Conservation (phyloP, 768 basidiomycete genomes). For the Russula emetica region DNA sequence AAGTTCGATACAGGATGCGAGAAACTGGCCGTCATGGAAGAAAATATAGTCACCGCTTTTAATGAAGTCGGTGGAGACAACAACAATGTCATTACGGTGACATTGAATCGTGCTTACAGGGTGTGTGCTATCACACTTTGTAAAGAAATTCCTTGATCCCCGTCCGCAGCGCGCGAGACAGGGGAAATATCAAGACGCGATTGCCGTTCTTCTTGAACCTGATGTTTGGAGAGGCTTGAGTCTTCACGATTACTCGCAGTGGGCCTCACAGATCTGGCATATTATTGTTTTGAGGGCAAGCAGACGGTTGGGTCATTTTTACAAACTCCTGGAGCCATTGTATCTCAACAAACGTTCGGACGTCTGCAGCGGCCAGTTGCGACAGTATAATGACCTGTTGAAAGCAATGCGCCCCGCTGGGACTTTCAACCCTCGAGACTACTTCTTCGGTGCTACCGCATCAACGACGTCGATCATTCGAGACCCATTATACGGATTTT, state of each 20-base stretch:
- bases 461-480: slow-evolving; percentile 38
- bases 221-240: slow-evolving; percentile 65
- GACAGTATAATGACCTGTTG: slow-evolving; percentile 62
- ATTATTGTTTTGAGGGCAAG: slow-evolving; percentile 62
- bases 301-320: slow-evolving; percentile 47
- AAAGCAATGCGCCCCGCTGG: slow-evolving; percentile 56
- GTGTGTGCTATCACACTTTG: slow-evolving; percentile 35
- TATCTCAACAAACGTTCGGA: slow-evolving; percentile 5
- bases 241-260: slow-evolving; percentile 60
- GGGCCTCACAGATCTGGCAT: slow-evolving; percentile 78
- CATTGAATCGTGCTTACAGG: slow-evolving; percentile 64
- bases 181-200: slow-evolving; percentile 58
- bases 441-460: slow-evolving; percentile 44
- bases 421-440: slow-evolving; percentile 51
- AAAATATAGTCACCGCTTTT: slow-evolving; percentile 66
- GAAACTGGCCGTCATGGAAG: slow-evolving; percentile 59
- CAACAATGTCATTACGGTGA: slow-evolving; percentile 55
- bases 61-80: slow-evolving; percentile 54
- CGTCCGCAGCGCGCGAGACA: slow-evolving; percentile 56
- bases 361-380: slow-evolving; percentile 54
- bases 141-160: neutral
- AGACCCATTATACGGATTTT: slow-evolving; percentile 42
- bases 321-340: neutral
- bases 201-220: slow-evolving; percentile 62
- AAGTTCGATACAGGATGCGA: slow-evolving; percentile 51